Evolutionary conservation across 148 eudicot genomes (phyloP).

Genomic region (Rhododendron molle): DNA sequence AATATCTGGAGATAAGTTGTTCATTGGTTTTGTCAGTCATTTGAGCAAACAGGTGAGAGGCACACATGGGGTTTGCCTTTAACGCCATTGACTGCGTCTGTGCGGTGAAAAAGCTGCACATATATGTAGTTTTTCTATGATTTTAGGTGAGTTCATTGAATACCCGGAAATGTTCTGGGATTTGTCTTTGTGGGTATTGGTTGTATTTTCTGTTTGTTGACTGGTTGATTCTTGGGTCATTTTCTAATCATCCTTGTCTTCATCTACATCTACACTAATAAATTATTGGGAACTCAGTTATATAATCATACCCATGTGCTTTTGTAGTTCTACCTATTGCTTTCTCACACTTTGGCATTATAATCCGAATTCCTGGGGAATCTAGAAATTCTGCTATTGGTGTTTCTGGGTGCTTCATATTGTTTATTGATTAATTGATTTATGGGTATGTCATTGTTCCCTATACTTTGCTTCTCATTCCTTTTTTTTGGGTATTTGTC

Average conservation of each 20-base stretch:
- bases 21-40: constrained; percentile 22
- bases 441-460: constrained; percentile 29
- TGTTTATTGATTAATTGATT: constrained; percentile 10
- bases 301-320: neutral
- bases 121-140: neutral
- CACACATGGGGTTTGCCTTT: constrained; percentile 43
- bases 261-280: neutral
- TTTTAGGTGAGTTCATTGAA: neutral
- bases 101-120: neutral
- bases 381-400: constrained; percentile 30
- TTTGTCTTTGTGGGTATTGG: constrained; percentile 7
- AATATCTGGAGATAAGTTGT: neutral
- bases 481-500: constrained; percentile 25
- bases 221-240: neutral
- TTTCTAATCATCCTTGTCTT: neutral
- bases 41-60: constrained; percentile 48
- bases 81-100: constrained; percentile 7
- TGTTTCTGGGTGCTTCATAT: constrained; percentile 16
- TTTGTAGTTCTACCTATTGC: neutral
- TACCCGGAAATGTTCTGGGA: constrained; percentile 6
- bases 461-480: constrained; percentile 19
- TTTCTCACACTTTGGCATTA: neutral
- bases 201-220: constrained; percentile 12
- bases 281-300: neutral
- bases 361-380: constrained; percentile 16